phyloP scores from a whole-genome alignment of 495 filamentous ascomycete species.

The Hypoxylon cercidicola region DNA sequence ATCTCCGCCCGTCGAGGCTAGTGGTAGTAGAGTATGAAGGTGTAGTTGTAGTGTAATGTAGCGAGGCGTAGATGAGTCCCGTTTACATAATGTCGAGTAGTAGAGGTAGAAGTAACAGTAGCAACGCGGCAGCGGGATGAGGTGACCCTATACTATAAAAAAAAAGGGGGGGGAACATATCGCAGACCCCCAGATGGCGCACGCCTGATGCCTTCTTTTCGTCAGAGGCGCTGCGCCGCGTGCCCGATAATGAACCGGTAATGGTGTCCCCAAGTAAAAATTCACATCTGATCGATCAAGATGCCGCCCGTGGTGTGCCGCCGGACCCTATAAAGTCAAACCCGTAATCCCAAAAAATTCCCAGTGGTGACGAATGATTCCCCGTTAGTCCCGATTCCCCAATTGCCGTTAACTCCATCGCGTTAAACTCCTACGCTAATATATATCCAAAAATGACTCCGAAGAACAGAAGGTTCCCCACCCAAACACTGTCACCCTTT shows the following conservation, averaged over 20 bases:
- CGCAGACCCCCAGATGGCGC: not conserved
- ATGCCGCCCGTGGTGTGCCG: conserved; percentile 2
- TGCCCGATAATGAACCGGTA: conserved; percentile 1
- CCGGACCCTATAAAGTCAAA: conserved; percentile 15
- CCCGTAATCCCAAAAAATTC: conserved; percentile 19
- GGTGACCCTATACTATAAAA: too few species aligned
- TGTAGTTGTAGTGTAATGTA: not conserved
- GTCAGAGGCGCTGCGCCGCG: not conserved
- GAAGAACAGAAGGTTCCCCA: conserved; percentile 38
- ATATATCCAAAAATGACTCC: conserved; percentile 42
- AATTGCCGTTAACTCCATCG: conserved; percentile 44
- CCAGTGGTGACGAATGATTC: not conserved
- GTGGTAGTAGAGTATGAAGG: not conserved
- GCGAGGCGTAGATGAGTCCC: too few species aligned
- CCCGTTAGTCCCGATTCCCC: conserved; percentile 1
- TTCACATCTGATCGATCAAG: not conserved
- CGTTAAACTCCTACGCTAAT: conserved; percentile 50
- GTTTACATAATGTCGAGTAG: too few species aligned
- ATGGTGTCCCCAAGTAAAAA: not conserved
- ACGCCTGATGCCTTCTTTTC: conserved; percentile 2
- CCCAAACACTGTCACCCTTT: not conserved
- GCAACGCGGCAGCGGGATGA: too few species aligned
- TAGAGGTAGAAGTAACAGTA: too few species aligned
- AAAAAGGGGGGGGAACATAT: too few species aligned
- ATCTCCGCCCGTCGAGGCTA: conserved; percentile 12